Percentiles rank a stretch among this genome's conserved stretches.
phyloP scores from a whole-genome alignment of 805 yeast genomes.

The Candida khao-thaluensis region DNA sequence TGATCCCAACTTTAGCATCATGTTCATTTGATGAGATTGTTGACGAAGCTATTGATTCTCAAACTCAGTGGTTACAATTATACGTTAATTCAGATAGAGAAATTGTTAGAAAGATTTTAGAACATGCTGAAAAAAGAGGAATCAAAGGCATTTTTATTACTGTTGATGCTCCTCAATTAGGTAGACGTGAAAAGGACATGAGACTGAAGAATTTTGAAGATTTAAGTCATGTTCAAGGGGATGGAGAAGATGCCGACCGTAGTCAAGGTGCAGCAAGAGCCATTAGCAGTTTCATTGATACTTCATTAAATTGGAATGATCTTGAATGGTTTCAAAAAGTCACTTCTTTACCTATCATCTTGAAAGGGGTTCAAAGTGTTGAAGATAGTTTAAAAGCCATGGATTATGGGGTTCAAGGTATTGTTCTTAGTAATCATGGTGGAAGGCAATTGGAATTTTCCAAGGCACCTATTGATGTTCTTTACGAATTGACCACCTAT shows the following conservation, averaged over 20 bases:
- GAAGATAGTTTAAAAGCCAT: conserved; percentile 65
- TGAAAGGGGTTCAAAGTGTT: conserved; percentile 65
- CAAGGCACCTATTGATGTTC: conserved; percentile 59
- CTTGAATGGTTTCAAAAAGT: conserved; percentile 39
- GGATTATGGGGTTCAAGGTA: conserved; percentile 59
- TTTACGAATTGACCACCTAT: conserved; percentile 52
- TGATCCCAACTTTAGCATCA: conserved; percentile 91
- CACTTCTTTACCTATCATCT: conserved; percentile 39
- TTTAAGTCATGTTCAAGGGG: conserved; percentile 47
- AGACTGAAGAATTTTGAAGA: conserved; percentile 56
- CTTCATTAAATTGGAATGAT: conserved; percentile 39
- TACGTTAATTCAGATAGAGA: conserved; percentile 78
- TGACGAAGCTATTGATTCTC: conserved; percentile 62
- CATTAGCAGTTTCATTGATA: conserved; percentile 72
- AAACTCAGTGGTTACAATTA: conserved; percentile 85
- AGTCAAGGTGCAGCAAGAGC: conserved; percentile 85
- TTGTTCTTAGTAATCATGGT: conserved; percentile 71
- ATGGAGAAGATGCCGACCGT: conserved; percentile 50
- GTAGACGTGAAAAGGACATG: conserved; percentile 88
- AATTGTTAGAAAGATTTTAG: conserved; percentile 59
- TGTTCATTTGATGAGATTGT: conserved; percentile 85
- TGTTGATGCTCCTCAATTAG: conserved; percentile 90
- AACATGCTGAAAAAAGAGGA: conserved; percentile 70
- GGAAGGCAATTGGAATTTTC: conserved; percentile 69
- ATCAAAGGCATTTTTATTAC: conserved; percentile 83